phyloP scores from a whole-genome alignment of 139 green algal species.

The Diplosphaera chodatii region DNA sequence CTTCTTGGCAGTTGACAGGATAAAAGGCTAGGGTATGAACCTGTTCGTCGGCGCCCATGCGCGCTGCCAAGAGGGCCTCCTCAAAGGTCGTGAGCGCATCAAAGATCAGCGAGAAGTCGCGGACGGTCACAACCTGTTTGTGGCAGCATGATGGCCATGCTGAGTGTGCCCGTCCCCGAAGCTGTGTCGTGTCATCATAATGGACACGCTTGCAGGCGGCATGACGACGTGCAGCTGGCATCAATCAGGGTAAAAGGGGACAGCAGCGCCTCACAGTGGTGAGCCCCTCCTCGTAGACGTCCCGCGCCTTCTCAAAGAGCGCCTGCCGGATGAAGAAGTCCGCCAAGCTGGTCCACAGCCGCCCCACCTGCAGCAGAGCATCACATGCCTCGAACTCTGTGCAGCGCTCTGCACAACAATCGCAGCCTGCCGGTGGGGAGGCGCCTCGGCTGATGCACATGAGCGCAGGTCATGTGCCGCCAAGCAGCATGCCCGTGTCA shows the following conservation, averaged over 20 bases:
- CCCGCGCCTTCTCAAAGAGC: constrained; percentile 92
- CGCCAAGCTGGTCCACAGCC: constrained; percentile 90
- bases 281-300: constrained; percentile 96
- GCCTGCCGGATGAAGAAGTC: constrained; percentile 96
- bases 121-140: constrained; percentile 34
- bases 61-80: constrained; percentile 64
- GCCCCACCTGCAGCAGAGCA: constrained; percentile 61
- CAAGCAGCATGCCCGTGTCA: too few species aligned
- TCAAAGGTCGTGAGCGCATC: constrained; percentile 93
- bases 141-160: too few species aligned
- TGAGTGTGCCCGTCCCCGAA: too few species aligned
- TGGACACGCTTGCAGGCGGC: too few species aligned
- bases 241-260: neutral
- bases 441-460: too few species aligned
- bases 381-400: too few species aligned
- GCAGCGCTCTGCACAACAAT: neutral
- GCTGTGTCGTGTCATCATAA: too few species aligned
- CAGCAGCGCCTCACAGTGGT: constrained; percentile 42
- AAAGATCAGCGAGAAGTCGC: constrained; percentile 97
- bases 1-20: too few species aligned
- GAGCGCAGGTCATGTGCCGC: too few species aligned
- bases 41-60: constrained; percentile 31
- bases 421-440: too few species aligned
- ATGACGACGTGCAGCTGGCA: too few species aligned
- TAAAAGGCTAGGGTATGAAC: too few species aligned